Evolutionary conservation across 192 early-diverging fungal genomes (phyloP), one percentile per base, ranked within the genome.

Genomic region (Helicostylum pulchrum): DNA sequence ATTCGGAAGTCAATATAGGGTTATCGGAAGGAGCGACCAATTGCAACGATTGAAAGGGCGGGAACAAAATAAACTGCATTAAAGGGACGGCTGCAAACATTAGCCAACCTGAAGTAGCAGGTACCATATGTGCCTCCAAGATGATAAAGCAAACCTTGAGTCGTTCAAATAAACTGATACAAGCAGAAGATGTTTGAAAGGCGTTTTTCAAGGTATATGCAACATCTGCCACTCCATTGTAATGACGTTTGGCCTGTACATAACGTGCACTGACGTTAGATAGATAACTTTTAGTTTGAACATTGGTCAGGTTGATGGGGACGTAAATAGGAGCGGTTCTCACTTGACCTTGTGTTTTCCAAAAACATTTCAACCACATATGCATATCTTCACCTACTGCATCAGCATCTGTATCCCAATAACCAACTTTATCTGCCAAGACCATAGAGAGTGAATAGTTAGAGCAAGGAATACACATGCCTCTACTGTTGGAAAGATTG

Each of bases 301-400:
- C 87, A 72, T 72, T 80, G 32, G 73, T 85, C 72, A 84, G 44
- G 77, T 90, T 63, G 80, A 83, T 85, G 11, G 89, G 88, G 1
- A 87, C 87, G 60, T 76, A 90, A 57, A 91, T 88, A 9, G 84
- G 76, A 44, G 80, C 83, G 64, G 83, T 80, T 52, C 87, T 85
- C 10, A 83, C 81, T 7, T 75, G 53, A 39, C 89, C 89, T 54
- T 80, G 61, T 54, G 89, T 90, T 59, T 81, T 77, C 67, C 88
- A 90, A 70, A 89, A 89, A 69, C 86, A 88, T 77, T 90, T 89
- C 30, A 91, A 75, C 88, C 90, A 60, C 62, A 90, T 85, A 23
- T 64, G 62, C 62, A 64, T 64, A 19, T 64, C 62, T 30, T 64
- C 62, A 43, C 62, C 62, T 21, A 64, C 51, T 19, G 87, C 85